Base-by-base conservation (phyloP, 2,329 filamentous ascomycete species). In the Chaetomium globosum region DNA sequence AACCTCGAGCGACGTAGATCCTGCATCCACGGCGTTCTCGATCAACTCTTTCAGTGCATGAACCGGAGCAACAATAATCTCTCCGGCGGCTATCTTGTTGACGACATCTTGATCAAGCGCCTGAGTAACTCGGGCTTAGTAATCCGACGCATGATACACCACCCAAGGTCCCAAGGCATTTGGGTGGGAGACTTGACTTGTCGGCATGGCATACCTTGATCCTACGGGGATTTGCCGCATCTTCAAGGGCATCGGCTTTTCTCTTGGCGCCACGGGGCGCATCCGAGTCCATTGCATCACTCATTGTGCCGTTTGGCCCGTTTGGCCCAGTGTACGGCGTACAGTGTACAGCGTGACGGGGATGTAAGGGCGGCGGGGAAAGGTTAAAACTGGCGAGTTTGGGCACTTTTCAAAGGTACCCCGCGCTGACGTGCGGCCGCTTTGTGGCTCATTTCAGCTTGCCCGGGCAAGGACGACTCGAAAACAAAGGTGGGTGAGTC, bases 1-100 rank as follows among this genome's bases (percentile, higher is more conserved):
- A 21, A 99, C 89, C 74, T 99, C 95, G 54, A 99, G 80, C 2
- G 89, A 87, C 0, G 95, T 98, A 3, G 95, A 91, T 5, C 95
- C 94, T n/a, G 96, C 95, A 78, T 99, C 96, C 19, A 99, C 93
- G 4, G 95, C 90, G 73, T 99, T 99, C 76, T 99, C 95, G 13
- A 99, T 93, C 58, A 99, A 81, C 76, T 99, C 95, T 78, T 99
- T 99, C 64, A 99, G 79, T 3, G 96, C 95, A 77, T 99, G 92
- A 31, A 97, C 93, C 0, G 95, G 96, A 2, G 95, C 94, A 57
- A 99, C 93, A 67, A 99, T 99, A 73, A 99, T 99, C 77, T 99
- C 95, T 23, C 95, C 95, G 0, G 95, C 95, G 0, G 95, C 95
- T 71, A 99, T 99, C 77, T 98, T 99, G 82, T 98, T 99, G 70